These are phyloP conservation scores for Moniliella sp. DNA, from an alignment of 1,284 basidiomycete species.

Conservation along the genomic window DNA sequence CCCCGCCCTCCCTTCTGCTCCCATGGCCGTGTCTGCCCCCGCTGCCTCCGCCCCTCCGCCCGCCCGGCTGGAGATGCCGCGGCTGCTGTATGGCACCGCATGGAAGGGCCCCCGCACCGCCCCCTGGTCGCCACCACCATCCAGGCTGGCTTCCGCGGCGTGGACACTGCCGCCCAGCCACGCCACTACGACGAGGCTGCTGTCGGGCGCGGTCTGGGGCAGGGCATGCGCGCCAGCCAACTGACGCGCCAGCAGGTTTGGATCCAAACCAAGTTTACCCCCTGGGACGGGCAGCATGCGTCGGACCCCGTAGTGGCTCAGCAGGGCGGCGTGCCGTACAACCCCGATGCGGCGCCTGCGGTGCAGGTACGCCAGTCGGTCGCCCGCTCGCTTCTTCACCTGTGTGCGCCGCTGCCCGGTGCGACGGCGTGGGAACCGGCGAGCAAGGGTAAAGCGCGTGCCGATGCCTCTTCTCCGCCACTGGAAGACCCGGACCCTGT, in stretches of 20 bases:
- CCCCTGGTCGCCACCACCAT: conserved; percentile 16
- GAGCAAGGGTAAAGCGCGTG: conserved; percentile 2
- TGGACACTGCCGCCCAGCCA: conserved; percentile 26
- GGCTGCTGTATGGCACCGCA: conserved; percentile 26
- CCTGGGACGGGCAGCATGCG: not conserved
- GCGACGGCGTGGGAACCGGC: too few relatives aligned
- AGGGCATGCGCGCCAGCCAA: conserved; percentile 7
- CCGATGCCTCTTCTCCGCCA: not conserved
- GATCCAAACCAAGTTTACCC: conserved; percentile 21
- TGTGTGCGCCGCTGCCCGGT: too few relatives aligned
- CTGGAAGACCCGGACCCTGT: not conserved
- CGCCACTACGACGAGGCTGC: conserved; percentile 30
- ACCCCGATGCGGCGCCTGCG: conserved; percentile 7
- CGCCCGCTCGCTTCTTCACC: too few relatives aligned
- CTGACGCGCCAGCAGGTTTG: conserved; percentile 13
- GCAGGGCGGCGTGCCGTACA: not conserved
- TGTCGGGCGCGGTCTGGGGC: conserved; percentile 16
- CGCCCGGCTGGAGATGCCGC: too few relatives aligned
- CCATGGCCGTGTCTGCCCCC: too few relatives aligned
- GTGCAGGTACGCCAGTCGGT: conserved; percentile 12
- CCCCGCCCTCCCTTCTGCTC: too few relatives aligned
- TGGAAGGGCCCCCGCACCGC: conserved; percentile 22
- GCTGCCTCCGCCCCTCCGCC: too few relatives aligned
- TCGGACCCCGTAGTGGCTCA: not conserved
- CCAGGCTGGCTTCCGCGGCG: conserved; percentile 16